These are phyloP conservation scores for Fusarium verrucosum DNA, from an alignment of 2,329 filamentous ascomycete genomes.

Conservation along the genomic window DNA sequence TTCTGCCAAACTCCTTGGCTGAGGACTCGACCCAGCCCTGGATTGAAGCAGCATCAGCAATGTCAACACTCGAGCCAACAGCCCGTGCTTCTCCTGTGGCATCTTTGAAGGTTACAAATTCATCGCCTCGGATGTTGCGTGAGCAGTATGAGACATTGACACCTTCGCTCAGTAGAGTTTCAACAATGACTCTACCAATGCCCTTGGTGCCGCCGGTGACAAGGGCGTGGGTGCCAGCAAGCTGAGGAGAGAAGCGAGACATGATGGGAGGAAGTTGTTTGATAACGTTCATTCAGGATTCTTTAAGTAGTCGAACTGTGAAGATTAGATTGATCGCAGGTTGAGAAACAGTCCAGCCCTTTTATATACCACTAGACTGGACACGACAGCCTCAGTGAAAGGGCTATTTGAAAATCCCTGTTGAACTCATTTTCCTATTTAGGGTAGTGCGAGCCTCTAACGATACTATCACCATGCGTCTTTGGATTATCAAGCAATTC, in stretches of 20 bases:
- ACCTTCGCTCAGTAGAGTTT: constrained; percentile 37
- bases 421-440: not conserved
- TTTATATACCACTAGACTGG: not conserved
- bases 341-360: not conserved
- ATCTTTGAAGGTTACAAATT: constrained; percentile 31
- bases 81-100: constrained; percentile 19
- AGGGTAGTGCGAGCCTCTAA: not conserved
- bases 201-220: constrained; percentile 36
- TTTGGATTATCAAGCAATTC: not conserved
- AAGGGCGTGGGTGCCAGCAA: not conserved
- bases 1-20: constrained; percentile 6
- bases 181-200: constrained; percentile 37
- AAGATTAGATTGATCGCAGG: not conserved
- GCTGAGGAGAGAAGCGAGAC: constrained; percentile 20
- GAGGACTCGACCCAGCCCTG: constrained; percentile 1
- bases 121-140: constrained; percentile 28
- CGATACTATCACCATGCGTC: no score
- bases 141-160: constrained; percentile 44
- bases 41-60: constrained; percentile 16
- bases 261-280: not conserved
- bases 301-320: not conserved
- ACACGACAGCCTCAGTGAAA: rapidly evolving
- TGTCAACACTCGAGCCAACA: constrained; percentile 38
- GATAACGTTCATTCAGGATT: not conserved
- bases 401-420: rapidly evolving